Conservation (phyloP, 2,329 filamentous ascomycete species). For the Microsporum canis region DNA sequence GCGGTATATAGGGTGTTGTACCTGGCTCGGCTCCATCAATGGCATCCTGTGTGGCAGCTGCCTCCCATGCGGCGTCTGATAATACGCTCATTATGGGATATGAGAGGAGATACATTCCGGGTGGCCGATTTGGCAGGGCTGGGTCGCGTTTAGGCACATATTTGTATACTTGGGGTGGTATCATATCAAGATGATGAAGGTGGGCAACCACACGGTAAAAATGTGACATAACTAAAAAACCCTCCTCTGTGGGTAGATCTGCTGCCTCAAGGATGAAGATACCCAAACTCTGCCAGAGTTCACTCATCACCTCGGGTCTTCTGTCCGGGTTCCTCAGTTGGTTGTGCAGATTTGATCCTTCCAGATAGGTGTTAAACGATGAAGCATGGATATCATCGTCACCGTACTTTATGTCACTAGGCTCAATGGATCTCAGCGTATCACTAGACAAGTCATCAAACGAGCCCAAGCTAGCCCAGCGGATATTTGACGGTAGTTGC, state of each 20-base stretch:
- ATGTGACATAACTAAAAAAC: conserved; percentile 33
- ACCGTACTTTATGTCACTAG: not conserved
- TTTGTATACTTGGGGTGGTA: conserved; percentile 36
- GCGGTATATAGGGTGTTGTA: conserved; percentile 23
- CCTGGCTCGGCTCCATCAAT: conserved; percentile 26
- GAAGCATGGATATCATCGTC: conserved; percentile 1
- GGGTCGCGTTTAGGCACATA: conserved; percentile 23
- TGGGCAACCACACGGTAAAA: conserved; percentile 36
- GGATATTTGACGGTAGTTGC: conserved; percentile 21
- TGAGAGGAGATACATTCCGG: conserved; percentile 35
- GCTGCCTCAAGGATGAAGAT: conserved; percentile 33
- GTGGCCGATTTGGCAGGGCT: conserved; percentile 27
- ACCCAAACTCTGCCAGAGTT: conserved; percentile 32
- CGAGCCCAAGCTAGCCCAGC: conserved; percentile 19
- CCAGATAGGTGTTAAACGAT: conserved; percentile 11
- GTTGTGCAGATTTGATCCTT: conserved; percentile 10
- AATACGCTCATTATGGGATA: conserved; percentile 37
- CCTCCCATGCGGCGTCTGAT: conserved; percentile 37
- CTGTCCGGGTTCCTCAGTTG: conserved; percentile 10
- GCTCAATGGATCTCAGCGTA: not conserved
- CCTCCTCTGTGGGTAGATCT: conserved; percentile 25
- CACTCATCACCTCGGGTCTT: conserved; percentile 21
- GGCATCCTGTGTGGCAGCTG: conserved; percentile 30
- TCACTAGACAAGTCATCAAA: conserved; percentile 23
- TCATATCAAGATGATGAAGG: conserved; percentile 34